phyloP scores from a whole-genome alignment of 2,329 filamentous ascomycete species.

The Xylariaceae sp. region DNA sequence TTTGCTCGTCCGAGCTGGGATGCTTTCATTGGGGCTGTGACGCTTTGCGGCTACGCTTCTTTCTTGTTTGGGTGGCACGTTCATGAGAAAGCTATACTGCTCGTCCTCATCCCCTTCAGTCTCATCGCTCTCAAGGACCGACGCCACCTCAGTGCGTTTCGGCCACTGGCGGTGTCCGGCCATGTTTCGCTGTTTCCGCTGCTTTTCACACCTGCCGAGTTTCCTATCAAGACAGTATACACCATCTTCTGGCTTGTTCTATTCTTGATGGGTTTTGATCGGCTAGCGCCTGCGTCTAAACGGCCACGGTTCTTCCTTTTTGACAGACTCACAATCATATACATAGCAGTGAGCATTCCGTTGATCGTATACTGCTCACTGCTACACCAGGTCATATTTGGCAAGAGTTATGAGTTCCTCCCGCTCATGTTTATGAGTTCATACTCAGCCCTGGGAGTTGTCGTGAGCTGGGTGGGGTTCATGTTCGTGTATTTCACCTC shows the following conservation, averaged over 20 bases:
- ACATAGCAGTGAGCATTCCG: slow-evolving; percentile 88
- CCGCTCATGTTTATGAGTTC: slow-evolving; percentile 97
- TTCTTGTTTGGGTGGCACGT: slow-evolving; percentile 99
- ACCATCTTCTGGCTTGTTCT: slow-evolving; percentile 90
- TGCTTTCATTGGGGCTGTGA: slow-evolving; percentile 86
- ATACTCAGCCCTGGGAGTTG: slow-evolving; percentile 91
- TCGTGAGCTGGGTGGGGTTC: slow-evolving; percentile 95
- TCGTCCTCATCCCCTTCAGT: slow-evolving; percentile 94
- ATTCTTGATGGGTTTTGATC: slow-evolving; percentile 87
- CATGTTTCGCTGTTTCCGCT: slow-evolving; percentile 96
- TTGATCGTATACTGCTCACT: slow-evolving; percentile 88
- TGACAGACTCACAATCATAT: slow-evolving; percentile 88
- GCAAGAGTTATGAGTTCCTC: slow-evolving; percentile 83
- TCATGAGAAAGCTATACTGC: slow-evolving; percentile 93
- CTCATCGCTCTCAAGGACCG: slow-evolving; percentile 89
- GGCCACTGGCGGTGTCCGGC: slow-evolving; percentile 88
- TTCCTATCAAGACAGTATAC: slow-evolving; percentile 92
- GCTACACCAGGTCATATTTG: slow-evolving; percentile 83
- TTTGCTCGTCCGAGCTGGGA: slow-evolving; percentile 85
- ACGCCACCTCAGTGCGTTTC: slow-evolving; percentile 88
- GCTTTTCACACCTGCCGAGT: slow-evolving; percentile 89
- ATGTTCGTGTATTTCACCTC: slow-evolving; percentile 86
- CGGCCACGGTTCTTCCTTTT: slow-evolving; percentile 86
- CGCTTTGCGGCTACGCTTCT: slow-evolving; percentile 92
- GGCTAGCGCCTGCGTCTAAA: slow-evolving; percentile 81